phyloP scores from a whole-genome alignment of 176 grass and related monocot genomes.

The Pharus latifolius region DNA sequence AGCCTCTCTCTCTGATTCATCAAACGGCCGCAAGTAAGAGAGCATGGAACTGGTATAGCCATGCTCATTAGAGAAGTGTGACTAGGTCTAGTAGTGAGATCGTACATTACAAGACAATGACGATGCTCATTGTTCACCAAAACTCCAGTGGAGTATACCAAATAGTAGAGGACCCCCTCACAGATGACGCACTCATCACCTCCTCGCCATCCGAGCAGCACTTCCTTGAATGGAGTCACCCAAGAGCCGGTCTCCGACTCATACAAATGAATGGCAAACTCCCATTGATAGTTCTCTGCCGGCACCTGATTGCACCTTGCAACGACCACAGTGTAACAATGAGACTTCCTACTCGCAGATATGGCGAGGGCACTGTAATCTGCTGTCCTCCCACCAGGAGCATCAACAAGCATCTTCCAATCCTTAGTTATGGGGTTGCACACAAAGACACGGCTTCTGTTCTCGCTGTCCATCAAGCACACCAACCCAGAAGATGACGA shows the following conservation, averaged over 20 bases:
- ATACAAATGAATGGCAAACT: conserved; percentile 34
- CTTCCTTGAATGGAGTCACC: conserved; percentile 30
- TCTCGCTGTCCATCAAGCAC: conserved; percentile 75
- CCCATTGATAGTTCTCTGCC: conserved; percentile 28
- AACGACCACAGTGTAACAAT: conserved; percentile 24
- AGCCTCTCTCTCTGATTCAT: conserved; percentile 36
- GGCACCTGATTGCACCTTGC: conserved; percentile 35
- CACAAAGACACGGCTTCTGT: conserved; percentile 50
- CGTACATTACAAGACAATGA: conserved; percentile 71
- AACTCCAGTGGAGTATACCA: conserved; percentile 40
- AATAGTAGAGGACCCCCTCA: conserved; percentile 40
- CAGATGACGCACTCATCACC: conserved; percentile 46
- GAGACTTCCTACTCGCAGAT: conserved; percentile 2
- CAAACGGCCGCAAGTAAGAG: conserved; percentile 27
- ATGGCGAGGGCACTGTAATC: conserved; percentile 69
- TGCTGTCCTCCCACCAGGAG: conserved; percentile 42
- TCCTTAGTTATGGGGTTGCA: conserved; percentile 82
- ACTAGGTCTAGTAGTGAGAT: conserved; percentile 35
- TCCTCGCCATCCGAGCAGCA: conserved; percentile 22
- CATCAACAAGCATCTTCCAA: conserved; percentile 41
- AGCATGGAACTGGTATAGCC: conserved; percentile 29
- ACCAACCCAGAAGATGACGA: conserved; percentile 70
- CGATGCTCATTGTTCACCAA: conserved; percentile 40
- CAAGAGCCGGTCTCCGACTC: conserved; percentile 14
- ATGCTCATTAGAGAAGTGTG: conserved; percentile 47